Evolutionary conservation across 768 basidiomycete genomes (phyloP).

Genomic region (Lactarius akahatsu): DNA sequence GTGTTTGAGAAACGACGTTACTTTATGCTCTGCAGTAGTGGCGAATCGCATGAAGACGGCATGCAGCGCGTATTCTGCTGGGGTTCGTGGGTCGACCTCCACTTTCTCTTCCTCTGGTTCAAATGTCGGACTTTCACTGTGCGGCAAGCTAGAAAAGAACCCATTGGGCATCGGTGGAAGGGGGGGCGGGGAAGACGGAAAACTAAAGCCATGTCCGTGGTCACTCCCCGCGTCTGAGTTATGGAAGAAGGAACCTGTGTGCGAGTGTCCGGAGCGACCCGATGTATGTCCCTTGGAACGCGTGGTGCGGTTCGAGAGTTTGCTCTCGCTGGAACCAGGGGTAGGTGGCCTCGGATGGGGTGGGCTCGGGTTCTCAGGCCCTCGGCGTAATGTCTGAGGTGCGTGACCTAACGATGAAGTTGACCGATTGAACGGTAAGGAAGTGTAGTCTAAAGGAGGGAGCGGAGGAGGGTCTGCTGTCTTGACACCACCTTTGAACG

Average conservation of each 20-base stretch:
- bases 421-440: conserved; percentile 78
- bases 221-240: conserved; percentile 73
- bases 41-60: conserved; percentile 88
- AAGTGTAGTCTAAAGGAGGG: conserved; percentile 64
- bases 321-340: conserved; percentile 51
- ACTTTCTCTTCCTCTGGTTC: conserved; percentile 62
- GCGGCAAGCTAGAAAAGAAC: conserved; percentile 43
- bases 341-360: conserved; percentile 61
- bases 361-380: conserved; percentile 47
- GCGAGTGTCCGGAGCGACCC: conserved; percentile 75
- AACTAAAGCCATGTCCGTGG: conserved; percentile 43
- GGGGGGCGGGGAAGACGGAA: conserved; percentile 65
- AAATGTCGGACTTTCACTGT: conserved; percentile 51
- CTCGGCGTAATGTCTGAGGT: conserved; percentile 42
- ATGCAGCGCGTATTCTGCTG: conserved; percentile 85
- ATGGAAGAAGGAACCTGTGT: conserved; percentile 72
- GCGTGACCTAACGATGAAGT: conserved; percentile 66
- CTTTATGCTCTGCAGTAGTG: conserved; percentile 72
- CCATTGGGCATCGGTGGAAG: conserved; percentile 74
- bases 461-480: conserved; percentile 67
- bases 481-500: conserved; percentile 70
- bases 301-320: conserved; percentile 38
- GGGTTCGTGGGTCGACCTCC: conserved; percentile 71
- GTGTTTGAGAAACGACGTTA: conserved; percentile 70
- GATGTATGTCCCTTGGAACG: conserved; percentile 58